These are phyloP conservation scores for Boletus subparvulus DNA, from an alignment of 768 basidiomycete species.

Conservation along the genomic window DNA sequence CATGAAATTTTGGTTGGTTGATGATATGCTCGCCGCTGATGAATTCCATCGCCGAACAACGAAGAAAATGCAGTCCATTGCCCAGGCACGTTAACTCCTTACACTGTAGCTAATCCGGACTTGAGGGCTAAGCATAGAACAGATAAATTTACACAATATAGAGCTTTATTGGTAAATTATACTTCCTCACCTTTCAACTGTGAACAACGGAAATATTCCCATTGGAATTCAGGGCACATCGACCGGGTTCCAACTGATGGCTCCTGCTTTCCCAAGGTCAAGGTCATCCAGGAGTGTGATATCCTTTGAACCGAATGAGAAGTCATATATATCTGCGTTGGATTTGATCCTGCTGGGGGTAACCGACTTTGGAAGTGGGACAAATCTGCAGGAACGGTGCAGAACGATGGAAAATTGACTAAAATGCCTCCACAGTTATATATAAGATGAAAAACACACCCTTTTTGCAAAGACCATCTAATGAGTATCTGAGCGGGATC, in stretches of 20 bases:
- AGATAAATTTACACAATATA: not conserved
- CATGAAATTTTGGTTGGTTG: not conserved
- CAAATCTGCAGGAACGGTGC: conserved; percentile 46
- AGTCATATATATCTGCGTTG: conserved; percentile 76
- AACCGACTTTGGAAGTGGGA: conserved; percentile 81
- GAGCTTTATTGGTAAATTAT: not conserved
- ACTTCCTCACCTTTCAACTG: not conserved
- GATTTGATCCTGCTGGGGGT: conserved; percentile 67
- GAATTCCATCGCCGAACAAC: not conserved
- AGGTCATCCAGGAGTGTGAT: conserved; percentile 64
- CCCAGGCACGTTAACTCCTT: not conserved
- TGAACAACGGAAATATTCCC: conserved; percentile 6
- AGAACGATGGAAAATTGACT: not conserved
- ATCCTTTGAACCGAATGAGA: conserved; percentile 64
- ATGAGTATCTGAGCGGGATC: conserved; percentile 79
- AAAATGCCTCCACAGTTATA: not conserved
- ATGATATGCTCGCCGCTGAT: not conserved
- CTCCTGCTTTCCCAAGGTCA: conserved; percentile 71
- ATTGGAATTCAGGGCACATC: conserved; percentile 37
- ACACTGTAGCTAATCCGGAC: not conserved
- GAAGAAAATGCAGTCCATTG: not conserved
- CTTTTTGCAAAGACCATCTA: conserved; percentile 87
- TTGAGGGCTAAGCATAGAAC: not conserved
- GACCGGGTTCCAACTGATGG: conserved; percentile 84
- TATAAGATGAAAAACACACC: conserved; percentile 44